These are phyloP conservation scores for Ascoidea rubescens DNA, from an alignment of 805 yeast species.

Conservation along the genomic window DNA sequence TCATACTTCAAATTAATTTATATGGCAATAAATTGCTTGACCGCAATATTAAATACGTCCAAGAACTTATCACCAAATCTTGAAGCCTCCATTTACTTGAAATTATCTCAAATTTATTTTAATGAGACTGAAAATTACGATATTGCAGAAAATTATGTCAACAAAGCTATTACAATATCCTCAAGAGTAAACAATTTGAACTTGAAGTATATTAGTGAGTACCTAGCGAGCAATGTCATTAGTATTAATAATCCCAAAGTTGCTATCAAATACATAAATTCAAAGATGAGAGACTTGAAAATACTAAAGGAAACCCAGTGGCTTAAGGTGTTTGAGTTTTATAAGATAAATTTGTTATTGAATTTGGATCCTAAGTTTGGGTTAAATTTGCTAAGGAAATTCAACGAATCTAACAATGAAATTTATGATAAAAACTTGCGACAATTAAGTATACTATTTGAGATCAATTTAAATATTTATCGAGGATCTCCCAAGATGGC, in stretches of 20 bases:
- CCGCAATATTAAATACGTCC: slow-evolving; percentile 3
- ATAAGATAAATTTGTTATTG: slow-evolving; percentile 2
- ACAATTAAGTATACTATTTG: slow-evolving; percentile 3
- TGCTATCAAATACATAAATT: slow-evolving; percentile 5
- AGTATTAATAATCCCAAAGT: slow-evolving; percentile 2
- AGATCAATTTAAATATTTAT: slow-evolving; percentile 4
- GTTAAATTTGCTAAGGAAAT: not conserved
- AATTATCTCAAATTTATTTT: slow-evolving; percentile 7
- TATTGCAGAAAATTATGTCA: slow-evolving; percentile 3
- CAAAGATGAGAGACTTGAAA: slow-evolving; percentile 6
- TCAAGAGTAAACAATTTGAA: slow-evolving; percentile 1
- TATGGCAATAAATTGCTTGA: slow-evolving; percentile 7
- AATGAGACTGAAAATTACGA: slow-evolving; percentile 6
- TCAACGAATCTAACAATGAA: slow-evolving; percentile 1
- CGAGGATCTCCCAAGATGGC: slow-evolving; percentile 2
- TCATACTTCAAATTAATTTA: slow-evolving; percentile 5
- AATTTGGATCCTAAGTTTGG: slow-evolving; percentile 4
- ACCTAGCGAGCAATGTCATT: slow-evolving; percentile 4
- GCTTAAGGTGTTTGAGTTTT: slow-evolving; percentile 6
- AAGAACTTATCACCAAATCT: slow-evolving; percentile 4
- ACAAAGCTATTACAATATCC: slow-evolving; percentile 8
- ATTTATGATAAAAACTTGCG: not conserved
- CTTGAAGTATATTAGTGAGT: slow-evolving; percentile 8
- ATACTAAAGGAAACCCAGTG: slow-evolving; percentile 5
- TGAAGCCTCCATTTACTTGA: slow-evolving; percentile 4